Evolutionary conservation across 2,329 filamentous ascomycete species (phyloP).

Genomic region (Penicillium sp.): DNA sequence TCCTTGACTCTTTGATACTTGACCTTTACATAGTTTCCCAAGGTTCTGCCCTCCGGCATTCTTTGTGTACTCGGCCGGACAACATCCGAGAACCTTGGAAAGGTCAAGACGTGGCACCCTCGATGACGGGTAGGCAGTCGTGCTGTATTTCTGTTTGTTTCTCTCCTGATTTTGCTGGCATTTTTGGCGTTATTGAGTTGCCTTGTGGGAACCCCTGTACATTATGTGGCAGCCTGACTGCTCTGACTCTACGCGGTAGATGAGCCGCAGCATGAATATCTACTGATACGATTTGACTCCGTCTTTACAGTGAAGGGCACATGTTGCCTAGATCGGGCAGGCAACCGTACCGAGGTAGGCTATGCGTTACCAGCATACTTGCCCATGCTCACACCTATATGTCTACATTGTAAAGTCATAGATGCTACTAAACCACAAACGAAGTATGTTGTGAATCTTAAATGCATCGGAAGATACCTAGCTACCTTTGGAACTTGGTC

Average conservation of each 20-base stretch:
- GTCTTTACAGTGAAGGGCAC: neutral
- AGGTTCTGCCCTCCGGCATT: neutral
- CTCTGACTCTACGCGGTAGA: constrained; percentile 2
- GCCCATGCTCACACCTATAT: neutral
- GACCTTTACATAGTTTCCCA: neutral
- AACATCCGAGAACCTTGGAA: neutral
- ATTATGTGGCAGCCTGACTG: constrained; percentile 11
- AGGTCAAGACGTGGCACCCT: neutral
- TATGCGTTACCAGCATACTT: neutral
- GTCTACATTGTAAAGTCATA: neutral
- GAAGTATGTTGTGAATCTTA: neutral
- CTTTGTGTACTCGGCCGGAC: neutral
- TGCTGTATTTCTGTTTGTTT: constrained; percentile 3
- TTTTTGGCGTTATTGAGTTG: constrained; percentile 23
- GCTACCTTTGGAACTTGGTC: neutral
- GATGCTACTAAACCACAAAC: neutral
- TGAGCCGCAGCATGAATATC: constrained; percentile 4
- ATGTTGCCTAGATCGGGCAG: neutral
- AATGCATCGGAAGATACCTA: neutral
- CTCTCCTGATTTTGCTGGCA: constrained; percentile 16
- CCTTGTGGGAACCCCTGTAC: constrained; percentile 9
- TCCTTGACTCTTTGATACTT: neutral
- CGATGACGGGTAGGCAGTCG: neutral
- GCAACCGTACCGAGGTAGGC: neutral
- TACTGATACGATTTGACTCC: neutral